A percentile compares a stretch with the other conserved stretches of the same genome.
Conservation (phyloP, 257 asterid species). For the Leonotis leonurus region DNA sequence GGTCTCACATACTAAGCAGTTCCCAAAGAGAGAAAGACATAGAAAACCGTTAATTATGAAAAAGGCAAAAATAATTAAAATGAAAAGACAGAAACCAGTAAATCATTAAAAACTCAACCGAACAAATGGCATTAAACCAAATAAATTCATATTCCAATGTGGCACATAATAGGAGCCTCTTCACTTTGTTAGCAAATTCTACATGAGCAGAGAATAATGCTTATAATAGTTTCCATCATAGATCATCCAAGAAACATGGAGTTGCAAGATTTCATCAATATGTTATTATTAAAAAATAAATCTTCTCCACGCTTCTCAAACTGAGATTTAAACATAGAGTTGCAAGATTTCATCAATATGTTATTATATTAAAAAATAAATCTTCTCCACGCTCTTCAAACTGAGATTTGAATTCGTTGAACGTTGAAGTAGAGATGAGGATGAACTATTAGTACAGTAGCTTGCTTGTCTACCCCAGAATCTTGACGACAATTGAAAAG, state of each 20-base stretch:
- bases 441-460: neutral
- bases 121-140: slow-evolving; percentile 1
- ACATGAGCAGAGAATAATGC: neutral
- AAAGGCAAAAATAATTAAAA: slow-evolving; percentile 1
- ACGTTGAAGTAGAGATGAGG: neutral
- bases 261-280: neutral
- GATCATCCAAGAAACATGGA: neutral
- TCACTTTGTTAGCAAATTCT: neutral
- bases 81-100: neutral
- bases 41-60: neutral
- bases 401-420: neutral
- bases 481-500: neutral
- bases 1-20: slow-evolving; percentile 89
- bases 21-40: slow-evolving; percentile 15
- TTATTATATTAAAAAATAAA: neutral
- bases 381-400: neutral
- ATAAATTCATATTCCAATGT: neutral
- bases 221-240: neutral
- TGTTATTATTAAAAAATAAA: neutral
- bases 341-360: neutral
- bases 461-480: neutral
- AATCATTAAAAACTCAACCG: neutral
- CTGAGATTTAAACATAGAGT: neutral
- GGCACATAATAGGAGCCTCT: neutral
- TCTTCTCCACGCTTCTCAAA: neutral